These are phyloP conservation scores for Cetradonia linearis DNA, from an alignment of 495 filamentous ascomycete species.

Conservation along the genomic window DNA sequence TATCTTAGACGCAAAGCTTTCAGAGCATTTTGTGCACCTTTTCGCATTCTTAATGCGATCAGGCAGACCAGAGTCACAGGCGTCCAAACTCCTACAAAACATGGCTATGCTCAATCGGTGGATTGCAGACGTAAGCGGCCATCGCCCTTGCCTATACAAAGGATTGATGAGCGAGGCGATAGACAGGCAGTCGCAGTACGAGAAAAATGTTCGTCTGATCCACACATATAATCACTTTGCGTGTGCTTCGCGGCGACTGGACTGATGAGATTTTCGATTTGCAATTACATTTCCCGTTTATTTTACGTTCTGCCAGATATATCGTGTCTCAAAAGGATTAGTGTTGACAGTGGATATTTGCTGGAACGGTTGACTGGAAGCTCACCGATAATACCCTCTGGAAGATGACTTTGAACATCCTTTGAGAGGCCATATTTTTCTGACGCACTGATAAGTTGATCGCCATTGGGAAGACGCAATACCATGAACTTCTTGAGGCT, in stretches of 20 bases:
- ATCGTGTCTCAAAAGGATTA: background rate
- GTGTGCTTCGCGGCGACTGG: constrained; percentile 5
- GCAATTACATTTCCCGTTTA: constrained; percentile 6
- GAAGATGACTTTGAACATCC: constrained; percentile 6
- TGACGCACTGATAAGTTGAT: background rate
- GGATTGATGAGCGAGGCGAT: constrained; percentile 7
- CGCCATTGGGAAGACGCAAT: background rate
- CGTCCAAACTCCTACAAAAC: constrained; percentile 6
- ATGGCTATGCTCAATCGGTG: background rate
- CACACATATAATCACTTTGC: background rate
- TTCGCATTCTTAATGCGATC: constrained; percentile 2
- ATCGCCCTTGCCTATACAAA: constrained; percentile 1
- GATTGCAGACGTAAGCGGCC: constrained; percentile 2
- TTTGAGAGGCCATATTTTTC: constrained; percentile 1
- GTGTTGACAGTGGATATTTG: background rate
- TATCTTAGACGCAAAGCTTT: background rate
- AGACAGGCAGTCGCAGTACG: constrained; percentile 11
- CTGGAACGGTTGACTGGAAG: background rate
- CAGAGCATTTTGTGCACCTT: background rate
- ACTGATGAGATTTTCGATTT: background rate
- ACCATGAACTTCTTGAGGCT: constrained; percentile 7
- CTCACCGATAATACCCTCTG: background rate
- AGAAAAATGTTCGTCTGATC: constrained; percentile 7
- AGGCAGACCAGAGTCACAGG: constrained; percentile 1
- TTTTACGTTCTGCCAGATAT: background rate